Evolutionary conservation across 1,284 basidiomycete species (phyloP), one percentile per base, ranked within the genome.

Genomic region (Porodaedalea pini): DNA sequence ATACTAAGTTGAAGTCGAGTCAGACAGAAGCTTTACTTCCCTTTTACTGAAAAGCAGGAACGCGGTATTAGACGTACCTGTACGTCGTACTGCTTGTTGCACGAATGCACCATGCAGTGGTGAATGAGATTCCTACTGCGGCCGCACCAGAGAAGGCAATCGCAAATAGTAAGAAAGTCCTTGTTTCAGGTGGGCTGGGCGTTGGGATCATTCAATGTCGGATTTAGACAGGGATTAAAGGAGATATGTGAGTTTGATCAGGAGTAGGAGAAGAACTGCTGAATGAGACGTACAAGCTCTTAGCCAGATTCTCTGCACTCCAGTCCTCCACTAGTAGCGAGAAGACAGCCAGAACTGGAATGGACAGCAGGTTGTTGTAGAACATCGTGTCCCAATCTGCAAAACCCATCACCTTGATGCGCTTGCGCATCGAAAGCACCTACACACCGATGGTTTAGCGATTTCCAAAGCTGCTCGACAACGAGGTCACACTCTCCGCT

Each of bases 351-450:
- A 99, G 78, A 36, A 98, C 85, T 41, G 97, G 94, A 65, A 99
- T 94, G 34, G 93, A 97, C 50, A 99, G 78, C 52, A 98, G 73
- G 73, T 99, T 99, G 78, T 98, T 98, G 79, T 98, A 99, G 75
- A 94, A 98, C 96, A 99, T 98, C 25, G 95, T 91, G 70, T 99
- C 97, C 95, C 94, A 98, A 70, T 99, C 96, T 61, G 94, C 96
- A 77, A 99, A 99, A 39, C 93, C 93, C n/a, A 94, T 98, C 41
- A 82, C 71, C 77, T 99, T 99, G 79, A 99, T 99, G 59, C 90
- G 83, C 73, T 97, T 98, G 62, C 97, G 86, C 97, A 99, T 99
- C 54, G 90, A 82, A 55, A 99, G 80, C 43, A 95, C 90, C 92
- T 94, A 62, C 27, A 37, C 25, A 39, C 37, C 37, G 40, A 47